Evolutionary conservation across 75 land plant genomes (phyloP).

Genomic region (Cupressus sempervirens): DNA sequence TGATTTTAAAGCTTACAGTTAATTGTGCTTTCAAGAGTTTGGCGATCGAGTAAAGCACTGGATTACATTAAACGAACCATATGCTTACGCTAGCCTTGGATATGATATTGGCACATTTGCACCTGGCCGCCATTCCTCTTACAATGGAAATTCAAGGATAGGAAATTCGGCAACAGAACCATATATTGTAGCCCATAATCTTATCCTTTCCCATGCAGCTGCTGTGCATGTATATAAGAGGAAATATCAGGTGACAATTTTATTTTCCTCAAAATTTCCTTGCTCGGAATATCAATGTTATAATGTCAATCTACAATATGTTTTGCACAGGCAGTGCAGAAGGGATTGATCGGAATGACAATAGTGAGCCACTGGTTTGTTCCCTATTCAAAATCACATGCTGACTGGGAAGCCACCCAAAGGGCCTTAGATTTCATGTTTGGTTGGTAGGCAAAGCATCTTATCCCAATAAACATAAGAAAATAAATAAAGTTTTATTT

Average conservation of each 20-base stretch:
- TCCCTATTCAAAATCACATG: slow-evolving; percentile 20
- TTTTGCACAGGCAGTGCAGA: slow-evolving; percentile 12
- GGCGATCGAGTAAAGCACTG: slow-evolving; percentile 26
- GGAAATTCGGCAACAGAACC: background rate
- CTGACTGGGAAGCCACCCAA: slow-evolving; percentile 18
- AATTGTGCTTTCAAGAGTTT: slow-evolving; percentile 14
- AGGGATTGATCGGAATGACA: slow-evolving; percentile 24
- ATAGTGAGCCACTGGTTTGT: slow-evolving; percentile 17
- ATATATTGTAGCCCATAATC: slow-evolving; percentile 11
- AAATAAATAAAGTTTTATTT: too few relatives aligned
- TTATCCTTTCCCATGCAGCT: too few relatives aligned
- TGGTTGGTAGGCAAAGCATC: slow-evolving; percentile 20
- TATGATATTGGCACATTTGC: background rate
- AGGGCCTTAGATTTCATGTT: slow-evolving; percentile 21
- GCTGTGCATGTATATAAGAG: too few relatives aligned
- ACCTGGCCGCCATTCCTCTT: too few relatives aligned
- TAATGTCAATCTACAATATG: background rate
- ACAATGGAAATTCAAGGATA: background rate
- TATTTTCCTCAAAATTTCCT: background rate
- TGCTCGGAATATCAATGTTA: background rate
- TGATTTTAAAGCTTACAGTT: too few relatives aligned
- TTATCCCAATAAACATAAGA: too few relatives aligned
- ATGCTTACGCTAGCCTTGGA: background rate
- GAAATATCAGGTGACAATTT: background rate
- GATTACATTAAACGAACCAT: slow-evolving; percentile 23